phyloP scores from a whole-genome alignment of 2,329 filamentous ascomycete species.

The Tolypocladium tundrense region DNA sequence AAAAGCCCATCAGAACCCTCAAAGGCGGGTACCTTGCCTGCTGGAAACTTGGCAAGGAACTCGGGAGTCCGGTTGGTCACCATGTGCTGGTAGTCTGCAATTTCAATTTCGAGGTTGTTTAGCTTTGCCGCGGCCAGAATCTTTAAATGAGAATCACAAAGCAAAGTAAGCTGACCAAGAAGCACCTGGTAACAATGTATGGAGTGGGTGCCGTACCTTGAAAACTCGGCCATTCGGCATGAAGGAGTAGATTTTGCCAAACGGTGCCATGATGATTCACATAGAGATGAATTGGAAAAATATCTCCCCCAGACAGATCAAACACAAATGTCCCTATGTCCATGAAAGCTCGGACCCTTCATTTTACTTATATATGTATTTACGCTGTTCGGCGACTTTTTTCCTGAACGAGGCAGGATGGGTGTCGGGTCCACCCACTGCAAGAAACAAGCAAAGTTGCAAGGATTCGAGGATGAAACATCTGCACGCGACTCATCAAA shows the following conservation, averaged over 20 bases:
- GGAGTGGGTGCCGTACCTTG: not conserved
- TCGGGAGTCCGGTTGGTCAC: not conserved
- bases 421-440: not conserved
- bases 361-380: not conserved
- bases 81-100: constrained; percentile 2
- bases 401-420: not conserved
- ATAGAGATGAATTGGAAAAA: not conserved
- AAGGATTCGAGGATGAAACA: not conserved
- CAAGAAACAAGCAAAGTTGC: not conserved
- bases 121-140: constrained; percentile 2
- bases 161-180: not conserved
- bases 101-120: not conserved
- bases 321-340: not conserved
- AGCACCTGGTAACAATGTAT: not conserved
- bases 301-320: not conserved
- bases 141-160: not conserved
- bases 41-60: constrained; percentile 1
- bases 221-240: constrained; percentile 1
- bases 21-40: not conserved
- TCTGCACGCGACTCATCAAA: not conserved
- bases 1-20: not conserved
- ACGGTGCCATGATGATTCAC: not conserved
- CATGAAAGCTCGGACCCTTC: not conserved
- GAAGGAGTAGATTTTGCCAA: not conserved
- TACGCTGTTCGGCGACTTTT: not conserved